Conservation (phyloP, 192 early-diverging fungal species). For the Gamsiella multidivaricata region DNA sequence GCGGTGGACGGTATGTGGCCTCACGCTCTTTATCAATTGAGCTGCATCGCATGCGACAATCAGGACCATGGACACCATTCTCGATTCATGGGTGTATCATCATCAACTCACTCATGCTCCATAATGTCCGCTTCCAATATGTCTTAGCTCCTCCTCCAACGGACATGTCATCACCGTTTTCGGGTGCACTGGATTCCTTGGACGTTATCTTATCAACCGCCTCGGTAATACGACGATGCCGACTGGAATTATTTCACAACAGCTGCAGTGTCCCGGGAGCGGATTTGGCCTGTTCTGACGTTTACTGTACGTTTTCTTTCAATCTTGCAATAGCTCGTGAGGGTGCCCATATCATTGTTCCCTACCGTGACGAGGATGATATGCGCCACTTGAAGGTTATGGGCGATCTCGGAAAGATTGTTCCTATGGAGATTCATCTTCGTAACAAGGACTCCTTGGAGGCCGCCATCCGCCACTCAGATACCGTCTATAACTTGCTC, state of each 20-base stretch:
- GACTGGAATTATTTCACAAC: neutral
- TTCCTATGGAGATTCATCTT: slow-evolving; percentile 91
- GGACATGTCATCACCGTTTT: slow-evolving; percentile 95
- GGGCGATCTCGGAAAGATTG: slow-evolving; percentile 95
- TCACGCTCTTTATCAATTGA: neutral
- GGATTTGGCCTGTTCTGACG: neutral
- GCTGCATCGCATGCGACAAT: neutral
- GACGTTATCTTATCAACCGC: slow-evolving; percentile 92
- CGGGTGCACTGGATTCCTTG: slow-evolving; percentile 95
- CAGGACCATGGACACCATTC: neutral
- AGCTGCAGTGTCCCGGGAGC: neutral
- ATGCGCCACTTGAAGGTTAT: slow-evolving; percentile 89
- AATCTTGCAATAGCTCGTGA: slow-evolving; percentile 68
- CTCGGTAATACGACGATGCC: slow-evolving; percentile 68
- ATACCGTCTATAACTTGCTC: slow-evolving; percentile 95
- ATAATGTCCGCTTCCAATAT: neutral
- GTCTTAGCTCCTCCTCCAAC: slow-evolving; percentile 74
- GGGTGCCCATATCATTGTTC: slow-evolving; percentile 91
- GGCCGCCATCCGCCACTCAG: slow-evolving; percentile 90
- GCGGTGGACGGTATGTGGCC: slow-evolving; percentile 69
- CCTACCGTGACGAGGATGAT: slow-evolving; percentile 90
- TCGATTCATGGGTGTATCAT: too few species aligned
- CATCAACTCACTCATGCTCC: too few species aligned
- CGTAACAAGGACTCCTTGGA: slow-evolving; percentile 86
- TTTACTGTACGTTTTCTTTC: neutral